Evolutionary conservation across 2,329 filamentous ascomycete genomes (phyloP).

Genomic region (Nakataea oryzae): DNA sequence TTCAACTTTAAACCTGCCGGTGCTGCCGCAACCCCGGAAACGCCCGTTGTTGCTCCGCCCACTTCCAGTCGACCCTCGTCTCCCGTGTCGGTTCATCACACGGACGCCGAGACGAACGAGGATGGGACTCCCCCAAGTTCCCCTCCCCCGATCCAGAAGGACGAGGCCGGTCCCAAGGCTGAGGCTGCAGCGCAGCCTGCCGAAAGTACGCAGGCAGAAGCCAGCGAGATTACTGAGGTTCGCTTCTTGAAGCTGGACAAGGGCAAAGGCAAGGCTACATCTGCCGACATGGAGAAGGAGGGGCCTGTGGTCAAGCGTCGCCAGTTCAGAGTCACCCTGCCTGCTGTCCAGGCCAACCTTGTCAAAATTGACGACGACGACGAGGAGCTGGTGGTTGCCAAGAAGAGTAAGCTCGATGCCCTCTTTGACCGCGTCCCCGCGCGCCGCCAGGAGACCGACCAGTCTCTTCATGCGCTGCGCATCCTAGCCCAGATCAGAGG

Average conservation of each 20-base stretch:
- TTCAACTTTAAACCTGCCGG: slow-evolving; percentile 61
- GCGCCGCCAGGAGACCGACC: slow-evolving; percentile 51
- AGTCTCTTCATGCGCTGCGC: slow-evolving; percentile 57
- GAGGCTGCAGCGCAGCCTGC: slow-evolving; percentile 6
- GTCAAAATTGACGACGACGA: slow-evolving; percentile 30
- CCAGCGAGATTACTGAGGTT: background rate
- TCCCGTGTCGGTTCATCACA: slow-evolving; percentile 30
- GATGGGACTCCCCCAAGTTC: slow-evolving; percentile 66
- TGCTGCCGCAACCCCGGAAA: slow-evolving; percentile 14
- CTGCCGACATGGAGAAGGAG: slow-evolving; percentile 15
- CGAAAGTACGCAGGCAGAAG: background rate
- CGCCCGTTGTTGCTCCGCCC: slow-evolving; percentile 5
- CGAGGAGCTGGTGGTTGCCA: slow-evolving; percentile 42
- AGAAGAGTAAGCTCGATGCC: slow-evolving; percentile 42
- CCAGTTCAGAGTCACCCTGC: slow-evolving; percentile 40
- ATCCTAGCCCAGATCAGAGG: slow-evolving; percentile 60
- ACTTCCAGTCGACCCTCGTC: slow-evolving; percentile 47
- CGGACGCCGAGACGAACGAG: slow-evolving; percentile 40
- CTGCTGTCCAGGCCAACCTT: slow-evolving; percentile 24
- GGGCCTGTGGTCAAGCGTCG: slow-evolving; percentile 21
- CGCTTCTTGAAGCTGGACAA: slow-evolving; percentile 31
- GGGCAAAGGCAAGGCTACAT: slow-evolving; percentile 48
- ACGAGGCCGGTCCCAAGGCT: slow-evolving; percentile 7
- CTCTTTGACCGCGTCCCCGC: slow-evolving; percentile 61
- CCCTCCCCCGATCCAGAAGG: slow-evolving; percentile 31